Percentiles rank a stretch among this genome's conserved stretches.
phyloP scores from a whole-genome alignment of 768 basidiomycete species.

The Podaxis sp. region DNA sequence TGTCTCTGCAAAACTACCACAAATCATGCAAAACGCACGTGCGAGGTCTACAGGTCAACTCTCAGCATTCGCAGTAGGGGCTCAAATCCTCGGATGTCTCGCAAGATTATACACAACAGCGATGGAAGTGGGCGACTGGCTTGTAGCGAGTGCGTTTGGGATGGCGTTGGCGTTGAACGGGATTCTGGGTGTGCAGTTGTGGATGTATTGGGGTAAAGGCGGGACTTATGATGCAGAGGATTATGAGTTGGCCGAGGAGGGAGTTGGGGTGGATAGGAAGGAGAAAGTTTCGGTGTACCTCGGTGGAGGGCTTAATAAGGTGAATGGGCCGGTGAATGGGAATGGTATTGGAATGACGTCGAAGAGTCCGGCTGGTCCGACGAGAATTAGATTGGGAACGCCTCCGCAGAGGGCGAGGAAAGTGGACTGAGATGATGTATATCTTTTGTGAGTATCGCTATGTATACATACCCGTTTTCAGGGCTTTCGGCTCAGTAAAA shows the following conservation, averaged over 20 bases:
- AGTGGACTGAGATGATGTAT: slow-evolving; percentile 5
- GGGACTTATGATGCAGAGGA: slow-evolving; percentile 18
- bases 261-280: not conserved
- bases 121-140: slow-evolving; percentile 79
- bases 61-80: slow-evolving; percentile 86
- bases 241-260: slow-evolving; percentile 14
- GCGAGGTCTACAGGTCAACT: slow-evolving; percentile 87
- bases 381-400: slow-evolving; percentile 12
- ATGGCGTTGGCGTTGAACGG: slow-evolving; percentile 80
- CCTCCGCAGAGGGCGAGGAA: slow-evolving; percentile 11
- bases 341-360: not conserved
- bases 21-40: slow-evolving; percentile 80
- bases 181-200: slow-evolving; percentile 80
- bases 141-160: slow-evolving; percentile 82
- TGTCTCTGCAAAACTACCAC: slow-evolving; percentile 90
- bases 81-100: slow-evolving; percentile 84
- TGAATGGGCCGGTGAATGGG: not conserved
- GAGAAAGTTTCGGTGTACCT: slow-evolving; percentile 14
- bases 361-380: slow-evolving; percentile 3
- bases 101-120: slow-evolving; percentile 92
- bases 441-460: not conserved
- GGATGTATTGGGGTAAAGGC: slow-evolving; percentile 75
- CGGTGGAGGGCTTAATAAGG: slow-evolving; percentile 1
- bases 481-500: too few relatives aligned
- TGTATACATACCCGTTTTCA: not conserved